Base-by-base conservation (phyloP, 2,329 filamentous ascomycete species). In the Sclerotinia sclerotiorum region DNA sequence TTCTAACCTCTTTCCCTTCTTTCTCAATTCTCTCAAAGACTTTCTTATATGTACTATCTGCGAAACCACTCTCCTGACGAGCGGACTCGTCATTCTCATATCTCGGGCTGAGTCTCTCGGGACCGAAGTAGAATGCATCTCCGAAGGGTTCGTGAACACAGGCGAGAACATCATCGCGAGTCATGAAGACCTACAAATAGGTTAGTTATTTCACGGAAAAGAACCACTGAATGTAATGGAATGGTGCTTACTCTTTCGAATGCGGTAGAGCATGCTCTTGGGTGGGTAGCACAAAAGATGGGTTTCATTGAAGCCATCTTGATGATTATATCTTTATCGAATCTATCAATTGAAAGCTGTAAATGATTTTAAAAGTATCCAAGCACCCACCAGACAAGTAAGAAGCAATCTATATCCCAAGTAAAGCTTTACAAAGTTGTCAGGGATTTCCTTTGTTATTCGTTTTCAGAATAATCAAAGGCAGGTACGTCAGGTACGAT, bases 81-180 rank as follows among this genome's bases (percentile, higher is more conserved):
- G 80, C 79, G 52, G 80, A 79, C 64, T 80, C 79, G 72, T 97
- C 91, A 56, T 90, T 79, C 76, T 89, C 89, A 78, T 92, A 99
- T 75, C 95, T 88, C 65, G 86, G 82, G 76, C 91, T 89, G 74
- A 98, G 84, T 74, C 92, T 87, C 81, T 99, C 95, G 8, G 94
- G 94, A 65, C 95, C 94, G 77, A 90, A 98, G 82, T 98, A 98
- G 78, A 94, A 98, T 70, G 94, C 91, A 81, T 98, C 95, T 66
- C 94, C 94, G 80, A 98, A 98, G 6, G 95, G 95, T 82, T 99
- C 95, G 79, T 98, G 95, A 74, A 95, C 84, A 78, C 92, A 97
- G 75, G 90, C 84, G 69, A 98, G 85, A 66, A 85, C 88, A 77
- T 97, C 90, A 74, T 87, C 87, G 74, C 93, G 90, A 75, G 94